phyloP scores from a whole-genome alignment of 176 grass and related monocot genomes.

The Carex littledalei region DNA sequence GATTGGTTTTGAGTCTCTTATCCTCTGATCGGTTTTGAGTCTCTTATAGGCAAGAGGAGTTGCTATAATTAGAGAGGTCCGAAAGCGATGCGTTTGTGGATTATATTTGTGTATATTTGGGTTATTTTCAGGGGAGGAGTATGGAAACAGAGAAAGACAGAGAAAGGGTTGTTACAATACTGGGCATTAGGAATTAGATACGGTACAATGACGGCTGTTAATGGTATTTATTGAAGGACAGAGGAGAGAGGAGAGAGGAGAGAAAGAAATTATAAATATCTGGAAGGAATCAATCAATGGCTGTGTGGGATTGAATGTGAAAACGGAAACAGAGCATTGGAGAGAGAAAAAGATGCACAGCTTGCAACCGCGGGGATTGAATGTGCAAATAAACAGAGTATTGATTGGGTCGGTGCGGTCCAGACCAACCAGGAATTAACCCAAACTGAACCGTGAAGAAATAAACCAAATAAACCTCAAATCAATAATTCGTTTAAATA shows the following conservation, averaged over 20 bases:
- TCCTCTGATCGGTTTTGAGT: background rate
- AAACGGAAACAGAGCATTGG: background rate
- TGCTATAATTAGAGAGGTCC: background rate
- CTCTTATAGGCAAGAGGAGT: background rate
- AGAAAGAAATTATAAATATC: background rate
- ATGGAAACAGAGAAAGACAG: background rate
- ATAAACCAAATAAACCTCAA: background rate
- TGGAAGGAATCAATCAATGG: background rate
- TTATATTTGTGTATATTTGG: background rate
- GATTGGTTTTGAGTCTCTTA: conserved; percentile 7
- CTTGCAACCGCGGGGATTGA: background rate
- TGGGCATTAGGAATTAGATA: conserved; percentile 3
- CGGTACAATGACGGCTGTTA: conserved; percentile 9
- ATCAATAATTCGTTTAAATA: background rate
- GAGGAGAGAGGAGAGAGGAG: background rate
- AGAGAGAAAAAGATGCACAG: background rate
- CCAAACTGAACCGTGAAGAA: background rate
- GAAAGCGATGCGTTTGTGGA: background rate
- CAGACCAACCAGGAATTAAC: background rate
- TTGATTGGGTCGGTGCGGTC: background rate
- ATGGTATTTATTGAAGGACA: background rate
- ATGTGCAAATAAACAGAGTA: background rate
- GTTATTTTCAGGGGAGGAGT: background rate
- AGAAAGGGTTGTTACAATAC: background rate
- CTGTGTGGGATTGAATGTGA: background rate